Conservation (phyloP, 805 yeast genomes). For the Metschnikowia arizonensis region DNA sequence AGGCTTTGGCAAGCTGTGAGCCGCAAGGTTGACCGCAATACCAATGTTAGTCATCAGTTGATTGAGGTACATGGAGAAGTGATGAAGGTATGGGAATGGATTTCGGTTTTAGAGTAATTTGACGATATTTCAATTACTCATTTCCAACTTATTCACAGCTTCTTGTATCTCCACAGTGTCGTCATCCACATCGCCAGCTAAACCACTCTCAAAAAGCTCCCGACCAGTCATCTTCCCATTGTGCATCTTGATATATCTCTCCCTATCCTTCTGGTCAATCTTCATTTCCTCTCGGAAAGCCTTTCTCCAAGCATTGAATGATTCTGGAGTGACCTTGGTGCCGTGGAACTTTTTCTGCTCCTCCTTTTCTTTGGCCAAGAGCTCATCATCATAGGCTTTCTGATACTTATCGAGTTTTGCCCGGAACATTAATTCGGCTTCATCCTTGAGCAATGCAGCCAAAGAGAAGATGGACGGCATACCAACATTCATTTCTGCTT, state of each 20-base stretch:
- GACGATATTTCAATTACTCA: neutral
- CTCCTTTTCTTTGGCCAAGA: slow-evolving; percentile 64
- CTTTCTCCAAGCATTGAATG: slow-evolving; percentile 69
- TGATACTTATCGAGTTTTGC: slow-evolving; percentile 54
- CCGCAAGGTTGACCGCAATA: slow-evolving; percentile 55
- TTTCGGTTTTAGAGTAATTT: slow-evolving; percentile 18
- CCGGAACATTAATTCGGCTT: slow-evolving; percentile 65
- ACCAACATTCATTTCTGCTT: slow-evolving; percentile 77
- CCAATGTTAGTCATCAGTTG: slow-evolving; percentile 58
- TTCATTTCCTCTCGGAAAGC: slow-evolving; percentile 69
- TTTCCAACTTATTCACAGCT: slow-evolving; percentile 17
- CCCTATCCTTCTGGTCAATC: slow-evolving; percentile 54
- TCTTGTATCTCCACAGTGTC: slow-evolving; percentile 20
- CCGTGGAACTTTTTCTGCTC: slow-evolving; percentile 91
- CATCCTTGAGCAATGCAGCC: slow-evolving; percentile 72
- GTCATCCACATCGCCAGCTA: slow-evolving; percentile 65
- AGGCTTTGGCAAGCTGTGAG: slow-evolving; percentile 58
- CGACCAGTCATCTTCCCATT: slow-evolving; percentile 79
- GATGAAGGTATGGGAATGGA: slow-evolving; percentile 87
- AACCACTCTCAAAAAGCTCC: slow-evolving; percentile 86
- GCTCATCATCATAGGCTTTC: slow-evolving; percentile 52
- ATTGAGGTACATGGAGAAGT: slow-evolving; percentile 84
- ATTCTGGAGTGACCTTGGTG: slow-evolving; percentile 78
- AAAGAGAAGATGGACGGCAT: slow-evolving; percentile 88
- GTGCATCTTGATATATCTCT: slow-evolving; percentile 55